A percentile compares a stretch with the other conserved stretches of the same genome.
These are phyloP conservation scores for Saccharomycopsis olivae DNA, from an alignment of 805 yeast species.

Conservation along the genomic window DNA sequence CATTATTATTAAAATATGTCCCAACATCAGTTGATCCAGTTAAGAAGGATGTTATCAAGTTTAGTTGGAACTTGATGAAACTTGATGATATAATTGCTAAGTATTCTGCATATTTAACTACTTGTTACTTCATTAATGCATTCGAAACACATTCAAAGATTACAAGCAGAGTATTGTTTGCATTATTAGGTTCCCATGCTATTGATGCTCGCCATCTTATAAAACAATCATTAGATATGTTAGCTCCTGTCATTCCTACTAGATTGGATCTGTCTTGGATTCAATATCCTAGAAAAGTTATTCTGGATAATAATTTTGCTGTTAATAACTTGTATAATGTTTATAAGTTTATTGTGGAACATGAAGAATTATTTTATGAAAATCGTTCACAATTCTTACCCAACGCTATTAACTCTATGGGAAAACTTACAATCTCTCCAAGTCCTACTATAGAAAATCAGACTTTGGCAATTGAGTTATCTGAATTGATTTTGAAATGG, in stretches of 20 bases:
- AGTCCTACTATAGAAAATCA: constrained; percentile 77
- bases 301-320: constrained; percentile 64
- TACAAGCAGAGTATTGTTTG: constrained; percentile 87
- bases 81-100: constrained; percentile 82
- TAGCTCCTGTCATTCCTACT: constrained; percentile 78
- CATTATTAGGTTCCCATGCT: constrained; percentile 74
- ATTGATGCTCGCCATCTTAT: constrained; percentile 77
- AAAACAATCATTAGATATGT: constrained; percentile 72
- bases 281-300: constrained; percentile 87
- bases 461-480: constrained; percentile 76
- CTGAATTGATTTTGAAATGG: constrained; percentile 81
- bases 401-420: constrained; percentile 85
- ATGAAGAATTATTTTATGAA: constrained; percentile 72
- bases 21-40: constrained; percentile 48
- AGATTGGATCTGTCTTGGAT: constrained; percentile 66
- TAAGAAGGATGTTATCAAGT: constrained; percentile 79
- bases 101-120: constrained; percentile 85
- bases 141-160: constrained; percentile 84
- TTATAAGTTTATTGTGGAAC: constrained; percentile 80
- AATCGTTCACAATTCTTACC: constrained; percentile 89
- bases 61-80: constrained; percentile 88
- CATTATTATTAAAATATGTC: constrained; percentile 61
- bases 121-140: constrained; percentile 74
- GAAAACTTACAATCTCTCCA: constrained; percentile 69
- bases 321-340: constrained; percentile 77